phyloP scores from a whole-genome alignment of 1,284 basidiomycete genomes.

The Cerioporus squamosus region DNA sequence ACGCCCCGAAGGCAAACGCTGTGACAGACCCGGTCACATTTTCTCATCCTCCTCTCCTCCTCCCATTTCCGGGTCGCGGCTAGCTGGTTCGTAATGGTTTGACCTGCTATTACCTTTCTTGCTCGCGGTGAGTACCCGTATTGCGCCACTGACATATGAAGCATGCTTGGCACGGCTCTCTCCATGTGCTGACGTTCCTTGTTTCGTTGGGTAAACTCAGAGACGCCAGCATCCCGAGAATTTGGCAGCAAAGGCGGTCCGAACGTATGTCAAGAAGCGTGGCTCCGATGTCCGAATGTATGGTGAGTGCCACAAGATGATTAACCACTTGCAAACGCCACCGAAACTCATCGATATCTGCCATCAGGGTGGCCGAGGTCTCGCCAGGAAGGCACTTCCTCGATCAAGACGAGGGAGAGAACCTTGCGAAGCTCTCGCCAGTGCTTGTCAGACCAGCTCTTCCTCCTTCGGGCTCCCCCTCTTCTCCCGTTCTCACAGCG shows the following conservation, averaged over 20 bases:
- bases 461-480: neutral
- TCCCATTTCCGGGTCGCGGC: neutral
- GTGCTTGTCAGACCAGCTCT: constrained; percentile 3
- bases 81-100: neutral
- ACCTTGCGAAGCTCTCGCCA: constrained; percentile 6
- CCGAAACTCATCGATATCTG: constrained; percentile 6
- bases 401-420: constrained; percentile 11
- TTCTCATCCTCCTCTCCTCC: neutral
- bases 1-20: neutral
- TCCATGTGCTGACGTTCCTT: too few relatives aligned
- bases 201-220: too few relatives aligned
- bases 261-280: neutral
- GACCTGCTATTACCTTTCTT: neutral
- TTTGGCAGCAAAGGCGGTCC: neutral
- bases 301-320: neutral
- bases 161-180: too few relatives aligned
- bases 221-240: neutral
- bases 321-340: constrained; percentile 12
- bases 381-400: neutral
- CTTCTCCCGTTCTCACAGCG: constrained; percentile 21
- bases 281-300: neutral
- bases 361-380: constrained; percentile 24
- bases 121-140: too few relatives aligned
- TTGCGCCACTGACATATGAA: too few relatives aligned
- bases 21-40: neutral